These are phyloP conservation scores for Theobroma cacao DNA, from an alignment of 345 rosid species.

Conservation along the genomic window DNA sequence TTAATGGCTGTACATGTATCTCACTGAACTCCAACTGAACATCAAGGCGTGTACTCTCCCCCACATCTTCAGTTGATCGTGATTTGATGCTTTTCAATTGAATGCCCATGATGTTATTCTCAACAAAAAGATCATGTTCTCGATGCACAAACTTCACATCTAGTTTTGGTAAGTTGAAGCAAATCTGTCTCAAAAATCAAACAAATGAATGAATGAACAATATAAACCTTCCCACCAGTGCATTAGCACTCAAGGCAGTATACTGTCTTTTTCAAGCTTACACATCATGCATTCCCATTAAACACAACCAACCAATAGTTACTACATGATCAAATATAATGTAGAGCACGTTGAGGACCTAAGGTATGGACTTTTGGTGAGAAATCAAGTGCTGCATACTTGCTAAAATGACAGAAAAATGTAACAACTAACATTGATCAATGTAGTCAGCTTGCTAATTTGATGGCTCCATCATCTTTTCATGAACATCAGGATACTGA, in stretches of 20 bases:
- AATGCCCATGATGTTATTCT: constrained; percentile 85
- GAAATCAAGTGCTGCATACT: background rate
- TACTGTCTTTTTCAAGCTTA: background rate
- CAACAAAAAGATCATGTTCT: constrained; percentile 60
- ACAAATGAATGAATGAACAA: background rate
- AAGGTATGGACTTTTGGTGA: background rate
- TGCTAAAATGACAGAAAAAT: background rate
- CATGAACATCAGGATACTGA: background rate
- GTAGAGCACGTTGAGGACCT: background rate
- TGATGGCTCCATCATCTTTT: background rate
- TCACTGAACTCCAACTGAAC: constrained; percentile 87
- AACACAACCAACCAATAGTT: background rate
- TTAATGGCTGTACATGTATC: constrained; percentile 68
- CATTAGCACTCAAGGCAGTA: background rate
- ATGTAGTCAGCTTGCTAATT: background rate
- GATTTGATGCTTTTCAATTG: constrained; percentile 71
- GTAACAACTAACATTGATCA: background rate
- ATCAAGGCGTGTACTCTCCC: constrained; percentile 91
- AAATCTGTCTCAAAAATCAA: constrained; percentile 48
- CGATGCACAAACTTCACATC: constrained; percentile 71
- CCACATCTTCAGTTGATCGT: constrained; percentile 72
- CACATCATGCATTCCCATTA: background rate
- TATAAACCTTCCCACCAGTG: background rate
- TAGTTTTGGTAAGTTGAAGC: constrained; percentile 74
- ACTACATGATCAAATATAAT: background rate